Conservation (phyloP, 2,329 filamentous ascomycete genomes). For the Scopulariopsis brevicaulis region DNA sequence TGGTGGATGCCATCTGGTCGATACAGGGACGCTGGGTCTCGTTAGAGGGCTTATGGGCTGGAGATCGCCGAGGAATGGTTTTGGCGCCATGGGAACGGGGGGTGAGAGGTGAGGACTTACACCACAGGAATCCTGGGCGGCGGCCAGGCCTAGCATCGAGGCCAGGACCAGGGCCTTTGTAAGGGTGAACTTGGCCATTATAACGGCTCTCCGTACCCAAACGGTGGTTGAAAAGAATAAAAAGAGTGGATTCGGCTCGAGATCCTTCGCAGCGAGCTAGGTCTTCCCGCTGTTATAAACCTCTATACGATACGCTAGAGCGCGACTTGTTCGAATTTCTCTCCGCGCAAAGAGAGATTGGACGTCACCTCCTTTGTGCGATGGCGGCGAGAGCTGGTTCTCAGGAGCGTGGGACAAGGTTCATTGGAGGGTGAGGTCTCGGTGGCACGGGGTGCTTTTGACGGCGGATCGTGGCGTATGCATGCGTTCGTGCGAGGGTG, state of each 20-base stretch:
- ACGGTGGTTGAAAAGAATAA: not conserved
- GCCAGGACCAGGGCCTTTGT: not conserved
- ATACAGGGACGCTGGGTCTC: not conserved
- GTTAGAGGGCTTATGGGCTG: too few relatives aligned
- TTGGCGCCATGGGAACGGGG: not conserved
- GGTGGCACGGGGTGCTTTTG: not conserved
- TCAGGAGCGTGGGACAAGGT: not conserved
- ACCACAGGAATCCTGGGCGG: not conserved
- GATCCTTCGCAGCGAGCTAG: not conserved
- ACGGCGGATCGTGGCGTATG: not conserved
- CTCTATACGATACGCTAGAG: not conserved
- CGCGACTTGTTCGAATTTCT: not conserved
- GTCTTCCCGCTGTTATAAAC: not conserved
- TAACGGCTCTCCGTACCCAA: not conserved
- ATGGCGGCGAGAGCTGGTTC: not conserved
- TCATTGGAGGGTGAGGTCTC: not conserved
- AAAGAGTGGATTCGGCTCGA: not conserved
- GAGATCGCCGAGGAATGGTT: not conserved
- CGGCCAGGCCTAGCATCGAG: not conserved
- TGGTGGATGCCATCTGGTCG: slow-evolving; percentile 7
- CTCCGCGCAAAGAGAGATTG: not conserved
- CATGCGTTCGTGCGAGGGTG: not conserved
- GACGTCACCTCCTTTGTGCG: not conserved
- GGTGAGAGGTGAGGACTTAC: not conserved
- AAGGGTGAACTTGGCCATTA: not conserved